Base-by-base conservation (phyloP, 257 asterid genomes). In the Nicotiana sylvestris region DNA sequence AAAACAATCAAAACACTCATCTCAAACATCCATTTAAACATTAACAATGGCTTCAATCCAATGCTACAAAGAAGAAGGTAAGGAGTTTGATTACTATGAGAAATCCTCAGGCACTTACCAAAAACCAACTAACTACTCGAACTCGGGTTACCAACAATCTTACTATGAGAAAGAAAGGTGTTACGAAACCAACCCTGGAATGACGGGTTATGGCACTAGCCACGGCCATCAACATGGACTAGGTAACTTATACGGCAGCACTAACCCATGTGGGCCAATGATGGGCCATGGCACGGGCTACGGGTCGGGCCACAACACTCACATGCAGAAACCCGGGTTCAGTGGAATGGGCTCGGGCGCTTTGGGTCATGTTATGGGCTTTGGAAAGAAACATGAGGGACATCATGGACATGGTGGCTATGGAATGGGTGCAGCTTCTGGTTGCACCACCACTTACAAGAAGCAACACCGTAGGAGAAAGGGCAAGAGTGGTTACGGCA, bases 341-440 rank as follows among this genome's bases (percentile, higher is more conserved):
- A 21, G 25, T 1, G 78, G 78, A 32, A 5, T 10, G 51, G 78
- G 35, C 4, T n/a, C 25, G 58, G 78, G 33, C 5, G 0, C 46
- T 13, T 76, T 72, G 80, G 64, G 80, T 16, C 80, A 76, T 76
- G 80, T 76, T 51, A 51, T 76, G 43, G 64, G 80, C 27, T 76
- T 76, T 76, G 80, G 80, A 49, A 76, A 76, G 46, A 76, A 27
- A 51, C 80, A 76, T 4, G 64, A 76, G 9, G 80, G 80, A 51
- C 80, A 74, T 3, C 43, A 74, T 3, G 80, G 80, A 49, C 46
- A 76, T 76, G 4, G 64, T 51, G n/a, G 43, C 9, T 76, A 76
- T 7, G 80, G 46, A 51, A 76, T 76, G 80, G 80, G 64, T 16
- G 43, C 43, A 37, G 7, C 79, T 25, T 74, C 80, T n/a, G 80